Conservation (phyloP, 2,329 filamentous ascomycete genomes). For the Tolypocladium cylindrosporum region DNA sequence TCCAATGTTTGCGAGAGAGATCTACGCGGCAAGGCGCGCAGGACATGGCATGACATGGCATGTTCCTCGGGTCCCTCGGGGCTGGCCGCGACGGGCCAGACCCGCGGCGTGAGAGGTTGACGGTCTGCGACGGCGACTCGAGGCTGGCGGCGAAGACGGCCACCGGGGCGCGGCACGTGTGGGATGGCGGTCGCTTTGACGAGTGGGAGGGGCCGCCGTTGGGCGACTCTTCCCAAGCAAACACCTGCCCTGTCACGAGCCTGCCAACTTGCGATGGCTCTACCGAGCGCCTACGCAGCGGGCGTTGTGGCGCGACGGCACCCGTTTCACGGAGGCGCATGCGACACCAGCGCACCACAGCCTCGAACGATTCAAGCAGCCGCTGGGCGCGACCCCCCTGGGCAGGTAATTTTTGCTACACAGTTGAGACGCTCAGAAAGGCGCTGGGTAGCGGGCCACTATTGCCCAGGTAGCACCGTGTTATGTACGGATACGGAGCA, state of each 20-base stretch:
- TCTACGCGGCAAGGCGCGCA: neutral
- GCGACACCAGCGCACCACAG: neutral
- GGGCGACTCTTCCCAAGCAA: neutral
- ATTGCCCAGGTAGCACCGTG: neutral
- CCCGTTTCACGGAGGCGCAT: constrained; percentile 4
- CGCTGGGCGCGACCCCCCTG: neutral
- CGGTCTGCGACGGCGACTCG: neutral
- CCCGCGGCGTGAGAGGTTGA: neutral
- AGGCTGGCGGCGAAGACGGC: neutral
- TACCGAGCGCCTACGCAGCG: neutral
- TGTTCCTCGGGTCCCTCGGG: neutral
- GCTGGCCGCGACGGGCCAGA: neutral
- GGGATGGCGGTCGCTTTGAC: neutral
- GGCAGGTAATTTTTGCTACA: neutral
- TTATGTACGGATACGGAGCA: too few species aligned
- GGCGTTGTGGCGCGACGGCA: constrained; percentile 3
- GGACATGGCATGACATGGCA: neutral
- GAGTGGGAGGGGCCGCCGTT: neutral
- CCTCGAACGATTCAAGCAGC: neutral
- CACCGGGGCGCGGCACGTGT: neutral
- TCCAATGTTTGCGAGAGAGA: neutral
- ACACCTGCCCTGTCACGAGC: neutral
- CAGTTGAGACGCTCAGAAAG: neutral
- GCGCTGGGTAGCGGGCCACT: neutral
- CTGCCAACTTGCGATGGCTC: neutral